Base-by-base conservation (phyloP, 1,139 yeast genomes). In the Sugiyamaella castrensis region DNA sequence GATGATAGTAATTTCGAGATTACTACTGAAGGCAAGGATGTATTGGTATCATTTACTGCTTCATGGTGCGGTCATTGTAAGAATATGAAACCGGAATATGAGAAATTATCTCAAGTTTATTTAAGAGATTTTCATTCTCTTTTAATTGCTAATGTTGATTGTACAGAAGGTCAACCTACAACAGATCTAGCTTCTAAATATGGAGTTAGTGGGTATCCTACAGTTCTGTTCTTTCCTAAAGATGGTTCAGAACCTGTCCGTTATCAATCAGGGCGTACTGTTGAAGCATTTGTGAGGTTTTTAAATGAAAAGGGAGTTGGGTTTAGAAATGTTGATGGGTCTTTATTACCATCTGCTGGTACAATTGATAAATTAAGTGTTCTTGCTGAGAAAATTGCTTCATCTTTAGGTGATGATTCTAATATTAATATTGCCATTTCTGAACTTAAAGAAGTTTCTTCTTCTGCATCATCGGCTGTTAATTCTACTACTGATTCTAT, bases 41-140 rank as follows among this genome's bases (percentile, higher is more conserved):
- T 66, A 2, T 33, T 44, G 4, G 69, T 67, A 4, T 62, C 71
- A 27, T 84, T 84, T 62, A 84, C 84, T 60, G 87, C 92, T 34
- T 80, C 79, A 48, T 84, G 89, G 91, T 86, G 95, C 63, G 76
- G 86, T 44, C 91, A 86, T 69, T 86, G 94, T 69, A 79, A 80
- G 66, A 75, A 72, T 47, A 67, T 86, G 63, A 76, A 76, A 63
- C 94, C 94, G 8, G 73, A 74, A 4, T 80, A 80, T 66, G 87
- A 82, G 54, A 71, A 76, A 60, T 71, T 84, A 39, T 82, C 83
- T 1, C 75, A 73, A 4, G 58, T 73, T 8, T 84, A 75, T 60
- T 65, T 66, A 2, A 68, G 66, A 15, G 75, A 73, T 31, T 66
- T 68, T 28, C 74, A 72, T 31, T 72, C 73, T 4, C 63, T 84